Evolutionary conservation across 2,329 filamentous ascomycete genomes (phyloP).

Genomic region (Clonostachys rhizophaga): DNA sequence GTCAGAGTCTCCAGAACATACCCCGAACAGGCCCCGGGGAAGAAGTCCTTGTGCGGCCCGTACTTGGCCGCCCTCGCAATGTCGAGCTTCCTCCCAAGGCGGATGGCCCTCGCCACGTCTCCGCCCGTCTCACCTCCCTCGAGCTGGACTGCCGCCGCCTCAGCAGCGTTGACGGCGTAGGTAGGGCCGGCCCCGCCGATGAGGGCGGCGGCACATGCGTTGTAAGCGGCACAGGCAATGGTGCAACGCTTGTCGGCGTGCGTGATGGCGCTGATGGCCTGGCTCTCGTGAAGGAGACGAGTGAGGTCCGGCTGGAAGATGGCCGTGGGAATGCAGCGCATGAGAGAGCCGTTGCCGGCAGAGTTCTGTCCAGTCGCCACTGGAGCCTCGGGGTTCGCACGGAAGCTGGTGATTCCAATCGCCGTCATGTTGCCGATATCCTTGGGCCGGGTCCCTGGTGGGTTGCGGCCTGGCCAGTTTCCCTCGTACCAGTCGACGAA

Average conservation of each 20-base stretch:
- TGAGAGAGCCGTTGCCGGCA: constrained; percentile 39
- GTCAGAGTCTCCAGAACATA: constrained; percentile 36
- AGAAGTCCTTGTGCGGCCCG: constrained; percentile 20
- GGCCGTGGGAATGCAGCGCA: constrained; percentile 40
- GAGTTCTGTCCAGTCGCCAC: constrained; percentile 28
- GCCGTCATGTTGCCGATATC: constrained; percentile 35
- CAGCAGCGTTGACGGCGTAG: constrained; percentile 21
- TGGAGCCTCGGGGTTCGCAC: constrained; percentile 20
- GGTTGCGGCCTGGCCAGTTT: constrained; percentile 31
- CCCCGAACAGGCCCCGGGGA: constrained; percentile 21
- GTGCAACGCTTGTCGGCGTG: constrained; percentile 29
- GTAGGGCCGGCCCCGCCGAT: constrained; percentile 7
- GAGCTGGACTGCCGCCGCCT: constrained; percentile 9
- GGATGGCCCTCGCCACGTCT: constrained; percentile 16
- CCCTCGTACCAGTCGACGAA: constrained; percentile 35
- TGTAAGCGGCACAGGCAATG: constrained; percentile 31
- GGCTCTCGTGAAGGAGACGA: constrained; percentile 19
- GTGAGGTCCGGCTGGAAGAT: constrained; percentile 24
- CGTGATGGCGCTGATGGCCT: constrained; percentile 30
- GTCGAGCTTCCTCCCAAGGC: constrained; percentile 15
- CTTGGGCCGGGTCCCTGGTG: constrained; percentile 17
- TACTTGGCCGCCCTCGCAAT: constrained; percentile 17
- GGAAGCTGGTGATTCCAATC: constrained; percentile 22
- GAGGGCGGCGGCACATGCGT: constrained; percentile 23
- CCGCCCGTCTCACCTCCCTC: constrained; percentile 11